Percentiles rank a stretch among this genome's conserved stretches.
These are phyloP conservation scores for Acanthamoeba sp. DNA, from an alignment of 208 protist genomes.

Conservation along the genomic window DNA sequence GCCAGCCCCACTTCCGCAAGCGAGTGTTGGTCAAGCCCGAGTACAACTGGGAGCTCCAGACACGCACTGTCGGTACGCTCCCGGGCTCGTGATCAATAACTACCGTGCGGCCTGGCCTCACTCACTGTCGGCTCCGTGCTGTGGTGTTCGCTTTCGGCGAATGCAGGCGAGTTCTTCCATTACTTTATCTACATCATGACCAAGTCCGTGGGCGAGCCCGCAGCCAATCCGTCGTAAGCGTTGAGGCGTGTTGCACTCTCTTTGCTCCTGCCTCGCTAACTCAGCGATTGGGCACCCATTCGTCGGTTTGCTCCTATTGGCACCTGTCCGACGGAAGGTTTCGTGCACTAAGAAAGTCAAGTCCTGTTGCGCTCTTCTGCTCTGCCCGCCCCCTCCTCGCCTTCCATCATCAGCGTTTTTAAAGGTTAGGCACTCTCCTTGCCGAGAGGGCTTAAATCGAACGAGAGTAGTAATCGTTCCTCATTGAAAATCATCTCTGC, in stretches of 20 bases:
- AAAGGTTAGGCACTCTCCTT: too few relatives aligned
- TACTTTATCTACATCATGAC: conserved; percentile 82
- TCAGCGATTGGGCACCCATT: neutral
- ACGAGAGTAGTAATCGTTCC: too few relatives aligned
- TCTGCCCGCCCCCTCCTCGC: too few relatives aligned
- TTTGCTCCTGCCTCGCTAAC: neutral
- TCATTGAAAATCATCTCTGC: too few relatives aligned
- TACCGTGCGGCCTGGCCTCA: too few relatives aligned
- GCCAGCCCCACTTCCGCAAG: conserved; percentile 81
- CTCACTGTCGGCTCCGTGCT: too few relatives aligned
- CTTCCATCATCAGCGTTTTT: too few relatives aligned
- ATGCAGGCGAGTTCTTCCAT: conserved; percentile 78
- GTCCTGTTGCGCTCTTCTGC: too few relatives aligned
- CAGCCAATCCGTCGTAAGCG: too few relatives aligned
- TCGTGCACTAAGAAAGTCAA: too few relatives aligned
- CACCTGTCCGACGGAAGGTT: neutral
- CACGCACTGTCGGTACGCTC: conserved; percentile 28
- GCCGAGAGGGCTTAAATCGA: too few relatives aligned
- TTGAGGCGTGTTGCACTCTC: neutral
- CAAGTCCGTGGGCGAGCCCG: conserved; percentile 27
- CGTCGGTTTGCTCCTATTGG: neutral
- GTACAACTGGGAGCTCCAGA: conserved; percentile 68
- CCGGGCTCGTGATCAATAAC: neutral
- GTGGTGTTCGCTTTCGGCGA: too few relatives aligned
- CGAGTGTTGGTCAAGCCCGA: conserved; percentile 65